Base-by-base conservation (phyloP, 129 eudicot genomes). In the Cynara cardunculus region DNA sequence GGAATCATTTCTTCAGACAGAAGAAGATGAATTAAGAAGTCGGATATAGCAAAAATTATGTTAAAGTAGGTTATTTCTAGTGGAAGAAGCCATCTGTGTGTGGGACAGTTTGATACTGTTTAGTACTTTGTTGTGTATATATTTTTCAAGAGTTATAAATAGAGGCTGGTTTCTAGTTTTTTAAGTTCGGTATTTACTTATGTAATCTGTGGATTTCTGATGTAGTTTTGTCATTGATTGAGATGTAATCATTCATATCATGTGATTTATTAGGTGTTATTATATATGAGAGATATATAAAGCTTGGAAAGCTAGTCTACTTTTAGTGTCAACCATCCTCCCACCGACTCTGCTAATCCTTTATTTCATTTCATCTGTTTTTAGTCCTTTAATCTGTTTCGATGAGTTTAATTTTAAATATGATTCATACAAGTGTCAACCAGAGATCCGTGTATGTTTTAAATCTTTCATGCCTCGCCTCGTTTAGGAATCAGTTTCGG, bases 381-480 rank as follows among this genome's bases (percentile, higher is more conserved):
- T 30, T 21, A 61, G 67, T 61, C 67, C 25, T 61, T 5, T 21
- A 19, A 19, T 61, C 12, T 49, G 16, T 49, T 3, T 14, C 3
- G 21, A 49, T 14, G 61, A 16, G 61, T 49, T 49, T 49, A 49
- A 16, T 49, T 49, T 16, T 49, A 49, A 14, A 3, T 49, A 16
- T 49, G 61, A 49, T 49, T 49, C 21, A 13, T 49, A 14, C 61
- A 13, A 49, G 61, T 49, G 5, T 49, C 19, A 49, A 49, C 61
- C 21, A 49, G 61, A 13, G 24, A 22, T 44, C 30, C 26, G 10
- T 3, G 37, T 10, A 9, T 39, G 73, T 32, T 65, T 77, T 24
- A 72, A 37, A 64, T 77, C 81, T 79, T 71, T 71, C 34, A 71
- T 71, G 77, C 24, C 26, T n/a, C n/a, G n/a, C n/a, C n/a, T n/a